Conservation (phyloP, 805 yeast species). For the Wickerhamomyces xylosicus region DNA sequence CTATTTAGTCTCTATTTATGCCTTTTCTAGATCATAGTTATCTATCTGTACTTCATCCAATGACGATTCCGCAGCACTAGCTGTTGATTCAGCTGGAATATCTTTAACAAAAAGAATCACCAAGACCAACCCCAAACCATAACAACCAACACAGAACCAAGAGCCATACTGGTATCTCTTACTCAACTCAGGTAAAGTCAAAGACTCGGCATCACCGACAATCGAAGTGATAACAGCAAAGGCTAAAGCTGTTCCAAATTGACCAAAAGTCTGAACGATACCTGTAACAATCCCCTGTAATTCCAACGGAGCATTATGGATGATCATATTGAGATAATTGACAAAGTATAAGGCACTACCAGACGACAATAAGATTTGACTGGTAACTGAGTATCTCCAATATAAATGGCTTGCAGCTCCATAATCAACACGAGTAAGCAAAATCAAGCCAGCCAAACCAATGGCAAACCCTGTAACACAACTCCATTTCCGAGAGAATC, state of each 20-base stretch:
- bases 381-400: conserved; percentile 22
- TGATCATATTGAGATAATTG: conserved; percentile 22
- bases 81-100: too few relatives aligned
- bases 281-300: conserved; percentile 31
- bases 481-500: background rate
- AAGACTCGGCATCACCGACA: conserved; percentile 13
- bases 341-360: conserved; percentile 24
- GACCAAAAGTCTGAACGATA: conserved; percentile 24
- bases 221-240: conserved; percentile 19
- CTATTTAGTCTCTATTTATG: too few relatives aligned
- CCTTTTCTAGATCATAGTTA: too few relatives aligned
- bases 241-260: conserved; percentile 23
- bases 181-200: background rate
- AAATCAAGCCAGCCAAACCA: background rate
- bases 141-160: background rate
- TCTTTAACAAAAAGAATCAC: background rate
- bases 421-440: conserved; percentile 14
- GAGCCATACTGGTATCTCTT: background rate
- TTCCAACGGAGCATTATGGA: conserved; percentile 24
- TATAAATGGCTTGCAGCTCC: conserved; percentile 10
- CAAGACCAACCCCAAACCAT: background rate
- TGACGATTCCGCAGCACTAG: too few relatives aligned
- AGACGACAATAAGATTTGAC: conserved; percentile 15
- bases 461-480: background rate
- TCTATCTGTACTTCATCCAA: too few relatives aligned